Evolutionary conservation across 805 yeast genomes (phyloP).

Genomic region (Suhomyces kilbournensis): DNA sequence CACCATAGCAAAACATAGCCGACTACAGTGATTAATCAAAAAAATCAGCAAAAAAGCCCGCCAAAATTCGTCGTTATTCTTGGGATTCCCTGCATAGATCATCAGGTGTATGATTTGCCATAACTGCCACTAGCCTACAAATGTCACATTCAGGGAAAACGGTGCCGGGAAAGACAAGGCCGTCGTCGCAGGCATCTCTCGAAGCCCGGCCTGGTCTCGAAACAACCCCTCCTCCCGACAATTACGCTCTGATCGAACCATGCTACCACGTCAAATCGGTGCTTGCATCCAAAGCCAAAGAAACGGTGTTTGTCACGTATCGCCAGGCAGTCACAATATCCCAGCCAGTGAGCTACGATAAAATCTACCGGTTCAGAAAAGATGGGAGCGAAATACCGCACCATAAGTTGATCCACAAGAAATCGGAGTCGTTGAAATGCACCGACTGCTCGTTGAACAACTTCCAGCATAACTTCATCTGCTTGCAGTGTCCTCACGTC

Average conservation of each 20-base stretch:
- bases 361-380: constrained; percentile 28
- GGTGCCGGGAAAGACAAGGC: constrained; percentile 1
- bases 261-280: constrained; percentile 51
- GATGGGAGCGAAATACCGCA: constrained; percentile 39
- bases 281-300: constrained; percentile 47
- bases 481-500: constrained; percentile 74
- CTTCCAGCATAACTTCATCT: constrained; percentile 51
- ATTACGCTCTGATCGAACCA: constrained; percentile 34
- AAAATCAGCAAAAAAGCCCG: background rate
- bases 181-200: background rate
- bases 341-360: constrained; percentile 27
- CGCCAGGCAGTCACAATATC: constrained; percentile 50
- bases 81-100: background rate
- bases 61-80: background rate
- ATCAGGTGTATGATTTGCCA: background rate
- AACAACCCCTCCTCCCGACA: constrained; percentile 21
- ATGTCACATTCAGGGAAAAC: constrained; percentile 6
- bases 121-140: background rate
- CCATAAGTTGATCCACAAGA: constrained; percentile 37
- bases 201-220: background rate
- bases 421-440: constrained; percentile 48
- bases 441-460: constrained; percentile 44
- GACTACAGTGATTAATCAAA: background rate
- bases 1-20: background rate
- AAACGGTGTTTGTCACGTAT: constrained; percentile 49